These are phyloP conservation scores for Podila epigama DNA, from an alignment of 192 early-diverging fungal genomes.

Conservation along the genomic window DNA sequence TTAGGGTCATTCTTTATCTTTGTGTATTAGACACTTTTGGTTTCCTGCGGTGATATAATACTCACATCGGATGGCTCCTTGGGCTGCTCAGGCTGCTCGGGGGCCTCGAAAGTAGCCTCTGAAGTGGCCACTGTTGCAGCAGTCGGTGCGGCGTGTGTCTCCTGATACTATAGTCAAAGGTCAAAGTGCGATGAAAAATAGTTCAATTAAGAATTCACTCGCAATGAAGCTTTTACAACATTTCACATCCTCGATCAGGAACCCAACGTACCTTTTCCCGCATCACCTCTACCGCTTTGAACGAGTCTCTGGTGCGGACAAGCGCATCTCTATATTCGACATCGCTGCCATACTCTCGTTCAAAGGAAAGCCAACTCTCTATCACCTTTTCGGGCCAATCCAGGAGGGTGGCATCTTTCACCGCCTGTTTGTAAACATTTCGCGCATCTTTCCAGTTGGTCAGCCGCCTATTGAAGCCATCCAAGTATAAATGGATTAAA, in stretches of 20 bases:
- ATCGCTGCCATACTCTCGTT: constrained; percentile 10
- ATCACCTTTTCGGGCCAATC: constrained; percentile 41
- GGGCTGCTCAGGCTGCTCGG: not conserved
- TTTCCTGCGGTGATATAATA: not conserved
- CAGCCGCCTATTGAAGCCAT: constrained; percentile 10
- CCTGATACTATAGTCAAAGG: not conserved
- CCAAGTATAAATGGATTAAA: not conserved
- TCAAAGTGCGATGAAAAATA: not conserved
- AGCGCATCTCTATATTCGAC: constrained; percentile 22
- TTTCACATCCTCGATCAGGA: not conserved
- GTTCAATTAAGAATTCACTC: not conserved
- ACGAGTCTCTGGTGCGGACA: constrained; percentile 8
- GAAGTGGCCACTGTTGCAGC: not conserved
- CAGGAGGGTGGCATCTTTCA: constrained; percentile 7
- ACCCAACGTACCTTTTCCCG: constrained; percentile 11
- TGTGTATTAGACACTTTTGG: too few relatives aligned
- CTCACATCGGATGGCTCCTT: not conserved
- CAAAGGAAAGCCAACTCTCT: constrained; percentile 38
- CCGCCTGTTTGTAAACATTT: constrained; percentile 12
- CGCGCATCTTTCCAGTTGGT: constrained; percentile 16
- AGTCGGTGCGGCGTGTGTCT: not conserved
- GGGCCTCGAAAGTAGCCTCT: not conserved
- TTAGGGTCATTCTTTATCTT: not conserved
- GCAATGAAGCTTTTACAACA: not conserved
- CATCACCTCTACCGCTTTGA: constrained; percentile 21